Percentiles rank a stretch among this genome's conserved stretches.
Evolutionary conservation across 768 basidiomycete species (phyloP).

Genomic region (Boletellus ananiceps): DNA sequence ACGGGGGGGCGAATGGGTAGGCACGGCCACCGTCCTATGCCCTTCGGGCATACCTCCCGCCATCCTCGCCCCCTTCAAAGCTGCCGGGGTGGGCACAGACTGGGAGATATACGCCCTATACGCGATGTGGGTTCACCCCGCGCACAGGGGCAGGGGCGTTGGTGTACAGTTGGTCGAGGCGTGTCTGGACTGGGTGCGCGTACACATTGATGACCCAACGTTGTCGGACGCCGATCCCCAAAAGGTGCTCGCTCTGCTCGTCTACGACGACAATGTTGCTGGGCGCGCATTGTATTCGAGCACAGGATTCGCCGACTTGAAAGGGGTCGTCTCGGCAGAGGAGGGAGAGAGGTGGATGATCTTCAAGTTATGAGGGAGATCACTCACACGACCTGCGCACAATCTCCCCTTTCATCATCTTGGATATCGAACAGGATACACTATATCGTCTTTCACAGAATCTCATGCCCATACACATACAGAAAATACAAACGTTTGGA

Average conservation of each 20-base stretch:
- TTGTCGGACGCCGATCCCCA: background rate
- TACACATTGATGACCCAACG: conserved; percentile 1
- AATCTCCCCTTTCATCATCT: no score
- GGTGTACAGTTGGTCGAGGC: conserved; percentile 12
- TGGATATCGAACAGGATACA: no score
- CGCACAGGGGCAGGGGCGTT: conserved; percentile 23
- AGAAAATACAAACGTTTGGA: background rate
- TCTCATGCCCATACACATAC: background rate
- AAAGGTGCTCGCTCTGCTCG: conserved; percentile 19
- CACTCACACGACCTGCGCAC: background rate
- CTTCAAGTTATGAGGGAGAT: conserved; percentile 22
- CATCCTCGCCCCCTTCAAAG: conserved; percentile 9
- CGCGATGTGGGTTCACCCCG: conserved; percentile 29
- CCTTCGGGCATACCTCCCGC: conserved; percentile 12
- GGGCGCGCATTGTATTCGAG: conserved; percentile 20
- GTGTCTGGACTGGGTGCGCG: conserved; percentile 25
- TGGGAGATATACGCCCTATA: conserved; percentile 21
- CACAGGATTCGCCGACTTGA: conserved; percentile 16
- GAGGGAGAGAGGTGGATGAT: conserved; percentile 23
- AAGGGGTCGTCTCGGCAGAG: background rate
- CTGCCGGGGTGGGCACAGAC: conserved; percentile 7
- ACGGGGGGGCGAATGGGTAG: conserved; percentile 19
- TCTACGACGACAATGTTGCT: conserved; percentile 11
- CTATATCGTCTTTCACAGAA: background rate
- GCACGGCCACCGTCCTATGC: conserved; percentile 9